phyloP scores from a whole-genome alignment of 805 yeast genomes.

The Nakazawaea ambrosiae region DNA sequence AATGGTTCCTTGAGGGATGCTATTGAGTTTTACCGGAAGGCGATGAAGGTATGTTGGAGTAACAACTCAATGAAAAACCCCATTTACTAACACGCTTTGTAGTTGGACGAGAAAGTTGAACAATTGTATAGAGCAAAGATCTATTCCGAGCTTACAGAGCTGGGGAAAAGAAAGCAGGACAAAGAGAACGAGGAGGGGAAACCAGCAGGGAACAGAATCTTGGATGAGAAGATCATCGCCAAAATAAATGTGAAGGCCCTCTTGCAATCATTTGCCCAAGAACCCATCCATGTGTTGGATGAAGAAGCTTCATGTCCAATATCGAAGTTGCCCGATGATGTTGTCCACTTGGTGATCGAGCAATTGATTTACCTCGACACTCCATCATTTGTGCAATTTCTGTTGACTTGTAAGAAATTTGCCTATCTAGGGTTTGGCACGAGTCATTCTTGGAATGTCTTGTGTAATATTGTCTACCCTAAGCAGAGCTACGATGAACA shows the following conservation, averaged over 20 bases:
- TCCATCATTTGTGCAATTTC: constrained; percentile 58
- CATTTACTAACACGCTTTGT: constrained; percentile 1
- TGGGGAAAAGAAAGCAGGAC: constrained; percentile 15
- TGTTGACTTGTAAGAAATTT: constrained; percentile 50
- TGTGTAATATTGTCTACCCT: constrained; percentile 47
- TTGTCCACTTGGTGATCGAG: constrained; percentile 44
- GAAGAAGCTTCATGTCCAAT: constrained; percentile 33
- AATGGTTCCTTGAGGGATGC: constrained; percentile 82
- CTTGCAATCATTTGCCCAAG: constrained; percentile 27
- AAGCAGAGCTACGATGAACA: constrained; percentile 45
- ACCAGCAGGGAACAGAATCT: constrained; percentile 6
- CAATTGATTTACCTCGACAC: constrained; percentile 41
- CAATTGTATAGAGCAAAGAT: constrained; percentile 52
- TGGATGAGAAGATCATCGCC: constrained; percentile 29
- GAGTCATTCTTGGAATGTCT: constrained; percentile 39
- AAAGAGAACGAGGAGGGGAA: constrained; percentile 14
- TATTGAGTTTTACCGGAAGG: constrained; percentile 60
- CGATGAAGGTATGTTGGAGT: constrained; percentile 42
- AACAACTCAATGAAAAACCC: not conserved
- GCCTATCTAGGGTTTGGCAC: constrained; percentile 52
- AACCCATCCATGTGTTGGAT: constrained; percentile 20
- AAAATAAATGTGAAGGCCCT: constrained; percentile 35
- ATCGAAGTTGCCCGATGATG: constrained; percentile 48
- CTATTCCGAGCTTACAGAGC: constrained; percentile 18
- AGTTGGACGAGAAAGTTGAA: constrained; percentile 49